Evolutionary conservation across 1,284 basidiomycete species (phyloP).

Genomic region (Moniliella sp.): DNA sequence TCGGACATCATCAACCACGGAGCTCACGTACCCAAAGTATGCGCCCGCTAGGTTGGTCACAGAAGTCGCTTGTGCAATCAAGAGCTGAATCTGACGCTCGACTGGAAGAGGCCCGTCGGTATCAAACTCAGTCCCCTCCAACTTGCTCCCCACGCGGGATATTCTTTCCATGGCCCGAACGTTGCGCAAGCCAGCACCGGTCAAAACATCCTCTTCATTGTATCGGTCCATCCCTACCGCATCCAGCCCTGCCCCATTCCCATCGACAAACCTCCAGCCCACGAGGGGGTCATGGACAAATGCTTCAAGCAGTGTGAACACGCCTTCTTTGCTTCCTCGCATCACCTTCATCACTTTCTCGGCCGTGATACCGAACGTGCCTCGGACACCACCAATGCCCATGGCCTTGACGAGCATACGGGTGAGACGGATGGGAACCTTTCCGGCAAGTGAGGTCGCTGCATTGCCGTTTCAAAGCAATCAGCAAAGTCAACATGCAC

Average conservation of each 20-base stretch:
- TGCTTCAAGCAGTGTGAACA: slow-evolving; percentile 88
- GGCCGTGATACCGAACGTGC: slow-evolving; percentile 83
- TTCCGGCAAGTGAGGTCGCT: slow-evolving; percentile 92
- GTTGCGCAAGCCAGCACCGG: slow-evolving; percentile 17
- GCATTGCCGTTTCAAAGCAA: slow-evolving; percentile 37
- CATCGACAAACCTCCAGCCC: slow-evolving; percentile 38
- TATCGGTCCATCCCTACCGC: slow-evolving; percentile 27
- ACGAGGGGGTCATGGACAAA: slow-evolving; percentile 46
- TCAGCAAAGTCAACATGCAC: slow-evolving; percentile 78
- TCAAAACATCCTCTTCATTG: slow-evolving; percentile 4
- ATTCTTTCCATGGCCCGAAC: slow-evolving; percentile 28
- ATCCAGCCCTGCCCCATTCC: slow-evolving; percentile 7
- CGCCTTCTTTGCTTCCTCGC: slow-evolving; percentile 89
- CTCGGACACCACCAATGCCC: slow-evolving; percentile 88
- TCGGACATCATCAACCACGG: too few species aligned
- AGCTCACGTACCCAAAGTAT: slow-evolving; percentile 29
- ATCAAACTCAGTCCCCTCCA: slow-evolving; percentile 26
- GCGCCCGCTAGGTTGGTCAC: slow-evolving; percentile 27
- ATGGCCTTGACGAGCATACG: slow-evolving; percentile 97
- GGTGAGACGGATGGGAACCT: slow-evolving; percentile 90
- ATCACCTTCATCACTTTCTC: slow-evolving; percentile 93
- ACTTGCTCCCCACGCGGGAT: slow-evolving; percentile 27
- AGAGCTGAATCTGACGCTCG: slow-evolving; percentile 18
- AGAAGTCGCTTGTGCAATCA: slow-evolving; percentile 21
- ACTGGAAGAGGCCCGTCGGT: slow-evolving; percentile 15